A percentile compares a stretch with the other conserved stretches of the same genome.
phyloP scores from a whole-genome alignment of 2,329 filamentous ascomycete genomes.

The Neonectria sp. region DNA sequence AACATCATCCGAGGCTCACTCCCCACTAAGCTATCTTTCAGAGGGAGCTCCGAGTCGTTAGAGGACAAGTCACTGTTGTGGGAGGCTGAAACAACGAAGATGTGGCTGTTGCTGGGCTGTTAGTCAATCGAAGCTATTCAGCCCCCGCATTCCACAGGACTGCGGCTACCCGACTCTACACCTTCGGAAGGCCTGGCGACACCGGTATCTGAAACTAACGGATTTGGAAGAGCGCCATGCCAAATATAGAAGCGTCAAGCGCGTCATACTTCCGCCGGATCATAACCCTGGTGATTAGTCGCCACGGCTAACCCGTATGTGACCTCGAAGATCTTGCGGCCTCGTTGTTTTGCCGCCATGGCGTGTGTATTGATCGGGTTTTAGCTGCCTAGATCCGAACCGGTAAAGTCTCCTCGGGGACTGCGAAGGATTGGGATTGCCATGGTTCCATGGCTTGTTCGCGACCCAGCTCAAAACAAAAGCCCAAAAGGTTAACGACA shows the following conservation, averaged over 20 bases:
- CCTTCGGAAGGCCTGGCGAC: not conserved
- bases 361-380: not conserved
- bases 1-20: no score
- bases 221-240: not conserved
- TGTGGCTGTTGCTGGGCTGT: not conserved
- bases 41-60: no score
- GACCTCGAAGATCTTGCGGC: not conserved
- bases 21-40: no score
- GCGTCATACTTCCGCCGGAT: not conserved
- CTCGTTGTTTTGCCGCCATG: not conserved
- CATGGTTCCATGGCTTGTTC: not conserved
- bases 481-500: not conserved
- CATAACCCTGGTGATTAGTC: conserved; percentile 1
- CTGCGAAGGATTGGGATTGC: not conserved
- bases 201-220: not conserved
- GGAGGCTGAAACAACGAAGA: not conserved
- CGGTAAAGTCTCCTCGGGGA: not conserved
- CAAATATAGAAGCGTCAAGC: not conserved
- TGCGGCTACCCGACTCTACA: not conserved
- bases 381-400: not conserved
- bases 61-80: no score
- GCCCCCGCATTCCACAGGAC: not conserved
- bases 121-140: not conserved
- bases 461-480: not conserved
- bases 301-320: not conserved